Evolutionary conservation across 83 land plant genomes (phyloP), one percentile per base, ranked within the genome.

Genomic region (Picea abies): DNA sequence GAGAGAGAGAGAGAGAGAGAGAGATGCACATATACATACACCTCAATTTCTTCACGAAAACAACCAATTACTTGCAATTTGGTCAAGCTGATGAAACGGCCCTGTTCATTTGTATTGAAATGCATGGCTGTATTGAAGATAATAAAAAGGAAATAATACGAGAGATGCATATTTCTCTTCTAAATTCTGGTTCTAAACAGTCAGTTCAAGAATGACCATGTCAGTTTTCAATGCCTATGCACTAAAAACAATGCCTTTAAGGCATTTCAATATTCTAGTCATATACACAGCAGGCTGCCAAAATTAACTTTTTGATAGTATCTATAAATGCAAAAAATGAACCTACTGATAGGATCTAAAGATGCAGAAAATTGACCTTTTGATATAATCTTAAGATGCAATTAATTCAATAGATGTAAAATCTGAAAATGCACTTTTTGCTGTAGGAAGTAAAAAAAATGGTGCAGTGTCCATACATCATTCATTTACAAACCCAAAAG

Each of bases 261-360:
- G 20, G 75, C 75, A 37, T 52, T 52, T 52, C 12, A 35, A 37
- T 39, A 9, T 37, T 70, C 47, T 70, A 70, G 37, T n/a, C 22
- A 37, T 3, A 9, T 70, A 39, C 47, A 70, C 23, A 70, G 35
- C 6, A 14, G 22, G 56, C 56, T 52, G 5, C 10, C 52, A 73
- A 9, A 22, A 47, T 73, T 8, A 20, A 37, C 60, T 12, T 47
- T 44, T 73, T 47, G 77, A 44, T 12, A 47, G 56, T 49, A 25
- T 44, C 56, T 73, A 73, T 9, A 47, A 23, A 22, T 64, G 26
- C 25, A 64, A 65, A 65, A 9, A 65, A 23, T 11, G 20, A 16
- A 70, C n/a, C n/a, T 70, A 70, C 39, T 70, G 82, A 76, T 44
- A 65, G 44, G n/a, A 25, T 14, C 23, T 37, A 81, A 81, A 16